phyloP scores from a whole-genome alignment of 2,329 filamentous ascomycete genomes.

The Daldinia eschscholtzii region DNA sequence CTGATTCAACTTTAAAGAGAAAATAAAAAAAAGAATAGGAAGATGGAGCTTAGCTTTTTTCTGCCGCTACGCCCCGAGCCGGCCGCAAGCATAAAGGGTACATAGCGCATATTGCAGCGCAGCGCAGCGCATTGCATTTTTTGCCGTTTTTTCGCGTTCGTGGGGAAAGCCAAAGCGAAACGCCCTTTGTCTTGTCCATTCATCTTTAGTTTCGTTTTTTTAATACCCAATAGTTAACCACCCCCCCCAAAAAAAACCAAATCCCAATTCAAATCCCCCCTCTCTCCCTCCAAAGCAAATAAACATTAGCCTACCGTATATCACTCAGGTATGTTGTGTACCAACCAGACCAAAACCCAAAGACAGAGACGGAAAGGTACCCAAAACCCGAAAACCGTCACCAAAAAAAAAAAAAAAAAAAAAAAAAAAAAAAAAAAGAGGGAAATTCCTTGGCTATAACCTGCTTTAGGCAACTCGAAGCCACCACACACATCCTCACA shows the following conservation, averaged over 20 bases:
- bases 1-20: neutral
- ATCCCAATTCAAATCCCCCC: too few relatives aligned
- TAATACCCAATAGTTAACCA: neutral
- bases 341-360: neutral
- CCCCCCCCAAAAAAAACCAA: too few relatives aligned
- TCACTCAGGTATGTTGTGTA: neutral
- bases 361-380: neutral
- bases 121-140: too few relatives aligned
- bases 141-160: neutral
- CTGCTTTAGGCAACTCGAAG: conserved; percentile 40
- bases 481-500: conserved; percentile 11
- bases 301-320: conserved; percentile 11
- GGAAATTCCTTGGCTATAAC: neutral
- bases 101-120: too few relatives aligned
- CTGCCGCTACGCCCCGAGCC: conserved; percentile 1
- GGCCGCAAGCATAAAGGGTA: neutral
- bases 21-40: neutral
- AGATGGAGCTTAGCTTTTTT: neutral
- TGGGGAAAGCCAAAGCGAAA: conserved; percentile 5
- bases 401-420: neutral
- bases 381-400: neutral
- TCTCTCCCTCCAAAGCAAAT: neutral
- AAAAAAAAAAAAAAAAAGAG: too few relatives aligned
- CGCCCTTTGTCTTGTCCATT: neutral
- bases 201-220: neutral